Evolutionary conservation across 257 asterid species (phyloP).

Genomic region (Asclepias syriaca): DNA sequence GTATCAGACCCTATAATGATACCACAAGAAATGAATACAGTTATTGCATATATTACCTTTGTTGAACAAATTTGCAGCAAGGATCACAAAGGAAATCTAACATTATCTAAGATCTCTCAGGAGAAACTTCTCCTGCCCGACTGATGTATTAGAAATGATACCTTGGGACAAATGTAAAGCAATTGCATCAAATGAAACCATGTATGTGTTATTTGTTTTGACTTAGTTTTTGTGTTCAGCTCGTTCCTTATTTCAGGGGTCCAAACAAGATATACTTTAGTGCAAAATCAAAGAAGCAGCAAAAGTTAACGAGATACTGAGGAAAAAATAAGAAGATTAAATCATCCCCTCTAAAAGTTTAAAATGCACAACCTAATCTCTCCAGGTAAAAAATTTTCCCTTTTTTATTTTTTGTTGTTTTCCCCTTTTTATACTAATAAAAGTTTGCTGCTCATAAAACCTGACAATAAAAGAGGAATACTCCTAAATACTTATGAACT

Average conservation of each 20-base stretch:
- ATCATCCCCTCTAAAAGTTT: not conserved
- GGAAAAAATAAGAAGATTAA: not conserved
- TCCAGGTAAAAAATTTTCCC: not conserved
- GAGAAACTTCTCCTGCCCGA: no score
- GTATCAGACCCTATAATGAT: slow-evolving; percentile 75
- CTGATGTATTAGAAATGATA: no score
- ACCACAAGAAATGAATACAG: not conserved
- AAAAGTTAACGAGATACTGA: not conserved
- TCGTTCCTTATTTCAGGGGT: not conserved
- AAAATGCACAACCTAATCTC: not conserved
- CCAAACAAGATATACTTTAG: not conserved
- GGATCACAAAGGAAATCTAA: not conserved
- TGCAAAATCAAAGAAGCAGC: not conserved
- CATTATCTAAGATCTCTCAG: not conserved
- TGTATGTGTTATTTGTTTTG: not conserved
- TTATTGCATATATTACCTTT: not conserved
- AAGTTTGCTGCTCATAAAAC: not conserved
- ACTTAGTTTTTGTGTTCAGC: not conserved
- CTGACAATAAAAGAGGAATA: not conserved
- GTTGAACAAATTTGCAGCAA: not conserved
- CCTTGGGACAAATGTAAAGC: no score
- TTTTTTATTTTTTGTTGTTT: not conserved
- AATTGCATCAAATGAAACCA: not conserved
- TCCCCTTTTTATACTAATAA: not conserved
- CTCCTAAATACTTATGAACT: not conserved